Evolutionary conservation across 2,329 filamentous ascomycete species (phyloP).

Genomic region (Diplocarpon mali): DNA sequence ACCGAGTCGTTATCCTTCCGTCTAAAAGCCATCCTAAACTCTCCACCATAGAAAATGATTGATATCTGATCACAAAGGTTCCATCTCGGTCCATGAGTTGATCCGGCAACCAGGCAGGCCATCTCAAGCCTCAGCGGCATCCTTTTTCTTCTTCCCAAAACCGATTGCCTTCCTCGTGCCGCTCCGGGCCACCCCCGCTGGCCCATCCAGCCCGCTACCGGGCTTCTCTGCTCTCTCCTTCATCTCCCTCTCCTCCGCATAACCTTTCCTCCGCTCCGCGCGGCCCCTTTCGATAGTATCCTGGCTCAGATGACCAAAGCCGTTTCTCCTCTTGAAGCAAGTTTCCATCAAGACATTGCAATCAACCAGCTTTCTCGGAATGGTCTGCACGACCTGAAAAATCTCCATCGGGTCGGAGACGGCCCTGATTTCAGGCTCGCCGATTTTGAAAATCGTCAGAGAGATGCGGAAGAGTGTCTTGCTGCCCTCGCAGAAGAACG

Average conservation of each 20-base stretch:
- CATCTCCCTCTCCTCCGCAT: conserved; percentile 26
- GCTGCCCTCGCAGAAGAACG: conserved; percentile 90
- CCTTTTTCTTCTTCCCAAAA: conserved; percentile 11
- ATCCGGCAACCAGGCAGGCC: neutral
- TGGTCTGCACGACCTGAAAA: conserved; percentile 83
- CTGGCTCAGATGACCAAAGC: conserved; percentile 73
- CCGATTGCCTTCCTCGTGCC: conserved; percentile 3
- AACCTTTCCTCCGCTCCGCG: conserved; percentile 48
- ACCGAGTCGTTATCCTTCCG: neutral
- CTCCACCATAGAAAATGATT: neutral
- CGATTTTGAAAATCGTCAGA: conserved; percentile 80
- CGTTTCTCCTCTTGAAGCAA: conserved; percentile 70
- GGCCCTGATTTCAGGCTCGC: conserved; percentile 67
- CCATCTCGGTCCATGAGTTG: neutral
- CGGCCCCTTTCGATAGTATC: conserved; percentile 69
- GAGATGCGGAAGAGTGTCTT: conserved; percentile 91
- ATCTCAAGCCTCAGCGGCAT: neutral
- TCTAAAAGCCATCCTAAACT: neutral
- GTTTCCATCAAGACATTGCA: conserved; percentile 73
- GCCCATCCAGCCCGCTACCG: neutral
- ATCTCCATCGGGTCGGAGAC: conserved; percentile 88
- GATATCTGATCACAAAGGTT: neutral
- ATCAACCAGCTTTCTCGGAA: conserved; percentile 72
- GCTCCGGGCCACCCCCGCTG: conserved; percentile 3
- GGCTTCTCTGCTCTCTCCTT: neutral